Base-by-base conservation (phyloP, 1,284 basidiomycete species). In the Trichosporon sp. region DNA sequence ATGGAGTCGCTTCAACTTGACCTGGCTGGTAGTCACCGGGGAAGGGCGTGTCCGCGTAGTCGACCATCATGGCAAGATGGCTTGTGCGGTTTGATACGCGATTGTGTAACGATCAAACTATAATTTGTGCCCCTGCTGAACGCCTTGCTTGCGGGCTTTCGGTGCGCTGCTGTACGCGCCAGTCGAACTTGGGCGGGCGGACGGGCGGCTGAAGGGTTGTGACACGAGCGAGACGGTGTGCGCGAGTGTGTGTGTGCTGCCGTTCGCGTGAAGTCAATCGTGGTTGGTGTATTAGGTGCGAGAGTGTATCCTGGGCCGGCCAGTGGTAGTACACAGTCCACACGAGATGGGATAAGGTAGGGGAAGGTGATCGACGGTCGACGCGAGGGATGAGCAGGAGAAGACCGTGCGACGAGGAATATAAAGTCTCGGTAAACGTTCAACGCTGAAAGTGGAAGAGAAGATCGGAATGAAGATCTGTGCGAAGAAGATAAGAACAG, bases 1-100 rank as follows among this genome's bases (percentile, higher is more conserved):
- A 64, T 2, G 64, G 60, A 8, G 66, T 64, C 4, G 66, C 59
- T 4, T 65, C 66, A 16, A 68, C 62, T 23, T 64, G 65, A 14
- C 64, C 62, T 3, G 66, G 64, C 34, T 62, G 66, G 33, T 68
- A 68, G 60, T 68, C 66, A 56, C 66, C 66, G 2, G 64, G 66
- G 33, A 67, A 67, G 54, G 66, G 64, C 21, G 60, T 62, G 37
- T 68, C 64, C 14, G 49, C 40, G 60, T 61, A 68, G 7, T 65
- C 64, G 25, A 64, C 60, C 64, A 65, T 65, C 19, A 59, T 60
- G 52, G 16, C 16, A 7, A 29, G 49, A 27, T 54, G 49, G 49
- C 49, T 29, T 54, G 49, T 54, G 49, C 49, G 49, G 25, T 54
- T 54, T 54, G 49, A 54, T 54, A 29, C 49, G 25, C 49, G 49